Conservation (phyloP, 2,329 filamentous ascomycete genomes). For the Boeremia exigua region DNA sequence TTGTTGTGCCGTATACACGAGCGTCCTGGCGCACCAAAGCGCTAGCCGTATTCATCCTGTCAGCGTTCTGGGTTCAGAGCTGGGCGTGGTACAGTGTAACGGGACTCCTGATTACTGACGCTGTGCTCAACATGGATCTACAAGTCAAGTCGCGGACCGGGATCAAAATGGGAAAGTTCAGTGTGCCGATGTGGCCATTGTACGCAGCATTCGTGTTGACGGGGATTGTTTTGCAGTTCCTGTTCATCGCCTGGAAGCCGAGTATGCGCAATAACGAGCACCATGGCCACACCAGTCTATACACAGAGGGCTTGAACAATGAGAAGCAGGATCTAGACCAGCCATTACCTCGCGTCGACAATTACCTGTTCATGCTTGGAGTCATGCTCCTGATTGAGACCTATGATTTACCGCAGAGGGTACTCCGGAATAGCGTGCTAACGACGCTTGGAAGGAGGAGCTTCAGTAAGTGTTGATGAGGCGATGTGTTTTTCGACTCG, state of each 20-base stretch:
- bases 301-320: conserved; percentile 49
- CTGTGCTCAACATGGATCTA: conserved; percentile 52
- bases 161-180: conserved; percentile 18
- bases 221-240: conserved; percentile 51
- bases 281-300: conserved; percentile 51
- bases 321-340: conserved; percentile 40
- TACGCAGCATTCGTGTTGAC: conserved; percentile 40
- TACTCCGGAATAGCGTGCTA: conserved; percentile 46
- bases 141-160: conserved; percentile 28
- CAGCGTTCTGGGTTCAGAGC: conserved; percentile 56
- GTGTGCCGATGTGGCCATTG: conserved; percentile 39
- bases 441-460: conserved; percentile 51
- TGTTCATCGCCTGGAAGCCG: conserved; percentile 52
- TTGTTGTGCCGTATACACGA: conserved; percentile 54
- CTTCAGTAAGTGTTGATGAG: conserved; percentile 47
- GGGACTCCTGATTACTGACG: conserved; percentile 57
- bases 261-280: conserved; percentile 47
- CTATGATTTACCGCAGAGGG: conserved; percentile 42
- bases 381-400: conserved; percentile 52
- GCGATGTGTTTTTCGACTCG: no score
- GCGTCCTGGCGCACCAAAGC: conserved; percentile 51
- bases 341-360: conserved; percentile 51
- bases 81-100: conserved; percentile 57
- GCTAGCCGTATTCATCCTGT: conserved; percentile 49
- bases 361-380: conserved; percentile 54